Percentiles rank a stretch among this genome's conserved stretches.
These are phyloP conservation scores for Barbatosphaeria neglecta DNA, from an alignment of 495 filamentous ascomycete species.

Conservation along the genomic window DNA sequence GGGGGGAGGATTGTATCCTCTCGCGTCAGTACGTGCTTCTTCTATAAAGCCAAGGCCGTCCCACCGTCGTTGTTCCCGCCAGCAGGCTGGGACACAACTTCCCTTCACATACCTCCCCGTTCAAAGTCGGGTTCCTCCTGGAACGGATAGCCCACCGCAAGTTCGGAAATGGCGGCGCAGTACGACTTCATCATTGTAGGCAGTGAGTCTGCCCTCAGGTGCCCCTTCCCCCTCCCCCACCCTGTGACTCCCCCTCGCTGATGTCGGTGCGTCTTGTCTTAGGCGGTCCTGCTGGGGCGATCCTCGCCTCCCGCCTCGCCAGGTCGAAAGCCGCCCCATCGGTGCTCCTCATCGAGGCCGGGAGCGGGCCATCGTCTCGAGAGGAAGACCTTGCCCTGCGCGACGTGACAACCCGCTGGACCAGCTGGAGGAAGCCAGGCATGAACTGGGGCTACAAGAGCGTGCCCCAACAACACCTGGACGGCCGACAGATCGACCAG, in stretches of 20 bases:
- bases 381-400: not conserved
- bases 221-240: not conserved
- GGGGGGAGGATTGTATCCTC: no score
- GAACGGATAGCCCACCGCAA: no score
- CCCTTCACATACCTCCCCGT: not conserved
- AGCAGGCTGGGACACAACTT: not conserved
- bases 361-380: not conserved
- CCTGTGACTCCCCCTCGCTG: not conserved
- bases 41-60: no score
- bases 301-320: not conserved
- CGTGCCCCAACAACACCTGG: conserved; percentile 22
- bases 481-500: conserved; percentile 36
- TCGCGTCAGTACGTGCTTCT: no score
- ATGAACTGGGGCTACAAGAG: conserved; percentile 43
- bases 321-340: not conserved
- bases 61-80: no score
- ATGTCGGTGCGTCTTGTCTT: not conserved
- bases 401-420: not conserved
- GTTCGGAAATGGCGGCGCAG: not conserved
- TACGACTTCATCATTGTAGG: not conserved
- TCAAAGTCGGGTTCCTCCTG: no score
- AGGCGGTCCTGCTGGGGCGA: not conserved
- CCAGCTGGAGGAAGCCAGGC: not conserved
- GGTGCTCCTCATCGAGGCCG: not conserved
- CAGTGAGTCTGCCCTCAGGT: not conserved